Conservation (phyloP, 129 eudicot species). For the Flaveria trinervia region DNA sequence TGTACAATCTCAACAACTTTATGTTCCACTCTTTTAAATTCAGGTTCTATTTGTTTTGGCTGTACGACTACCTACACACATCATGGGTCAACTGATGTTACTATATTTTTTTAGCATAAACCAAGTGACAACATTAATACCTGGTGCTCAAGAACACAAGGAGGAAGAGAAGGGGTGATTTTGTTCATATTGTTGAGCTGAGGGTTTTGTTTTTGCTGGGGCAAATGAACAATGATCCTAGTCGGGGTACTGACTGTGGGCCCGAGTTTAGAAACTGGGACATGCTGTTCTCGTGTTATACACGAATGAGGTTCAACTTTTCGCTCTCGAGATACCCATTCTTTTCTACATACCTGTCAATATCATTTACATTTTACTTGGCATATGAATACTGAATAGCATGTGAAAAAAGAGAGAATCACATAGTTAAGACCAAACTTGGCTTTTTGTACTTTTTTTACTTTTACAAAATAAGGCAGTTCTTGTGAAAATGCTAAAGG, state of each 20-base stretch:
- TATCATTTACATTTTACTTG: neutral
- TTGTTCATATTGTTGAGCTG: constrained; percentile 28
- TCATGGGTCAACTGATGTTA: constrained; percentile 17
- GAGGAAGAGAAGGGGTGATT: constrained; percentile 36
- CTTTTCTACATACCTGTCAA: constrained; percentile 59
- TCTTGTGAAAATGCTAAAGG: neutral
- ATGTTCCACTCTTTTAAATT: constrained; percentile 26
- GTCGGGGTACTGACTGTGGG: constrained; percentile 22
- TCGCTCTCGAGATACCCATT: constrained; percentile 57
- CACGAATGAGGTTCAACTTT: constrained; percentile 38
- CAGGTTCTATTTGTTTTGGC: constrained; percentile 23
- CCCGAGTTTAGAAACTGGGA: constrained; percentile 25
- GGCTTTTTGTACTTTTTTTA: neutral
- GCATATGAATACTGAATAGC: neutral
- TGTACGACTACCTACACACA: constrained; percentile 36
- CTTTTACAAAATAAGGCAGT: neutral
- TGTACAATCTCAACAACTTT: constrained; percentile 27
- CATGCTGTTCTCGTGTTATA: constrained; percentile 41
- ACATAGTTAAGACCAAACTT: neutral
- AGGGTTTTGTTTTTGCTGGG: constrained; percentile 36
- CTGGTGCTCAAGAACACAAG: constrained; percentile 33
- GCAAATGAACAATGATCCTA: constrained; percentile 27
- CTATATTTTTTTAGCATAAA: neutral
- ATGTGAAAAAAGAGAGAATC: neutral
- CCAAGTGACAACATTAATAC: constrained; percentile 15